Percentiles rank a stretch among this genome's conserved stretches.
Evolutionary conservation across 805 yeast genomes (phyloP).

Genomic region (Sugiyamaella qingdaonensis): DNA sequence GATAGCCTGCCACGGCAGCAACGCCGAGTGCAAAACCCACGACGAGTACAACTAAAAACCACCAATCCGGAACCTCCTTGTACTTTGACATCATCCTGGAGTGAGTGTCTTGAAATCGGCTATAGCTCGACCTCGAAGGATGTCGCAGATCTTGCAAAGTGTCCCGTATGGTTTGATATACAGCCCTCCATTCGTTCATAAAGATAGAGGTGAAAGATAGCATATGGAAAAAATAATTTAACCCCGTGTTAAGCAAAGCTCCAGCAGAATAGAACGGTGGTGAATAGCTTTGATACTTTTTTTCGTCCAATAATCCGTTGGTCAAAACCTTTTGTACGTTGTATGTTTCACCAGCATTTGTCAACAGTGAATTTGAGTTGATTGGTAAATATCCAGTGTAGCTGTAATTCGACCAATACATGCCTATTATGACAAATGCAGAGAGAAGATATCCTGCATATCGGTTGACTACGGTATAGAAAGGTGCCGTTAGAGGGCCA

Average conservation of each 20-base stretch:
- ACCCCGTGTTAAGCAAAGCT: constrained; percentile 42
- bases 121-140: constrained; percentile 55
- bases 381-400: constrained; percentile 57
- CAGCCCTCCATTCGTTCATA: constrained; percentile 14
- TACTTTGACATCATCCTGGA: constrained; percentile 45
- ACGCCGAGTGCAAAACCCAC: constrained; percentile 43
- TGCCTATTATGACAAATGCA: constrained; percentile 38
- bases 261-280: constrained; percentile 66
- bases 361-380: constrained; percentile 48
- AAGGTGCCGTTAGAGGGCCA: constrained; percentile 42
- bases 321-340: constrained; percentile 46
- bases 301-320: constrained; percentile 34
- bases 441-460: constrained; percentile 36
- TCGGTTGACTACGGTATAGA: constrained; percentile 34
- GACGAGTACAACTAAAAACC: constrained; percentile 51
- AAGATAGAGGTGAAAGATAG: constrained; percentile 44
- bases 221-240: constrained; percentile 53
- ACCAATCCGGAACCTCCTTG: constrained; percentile 71
- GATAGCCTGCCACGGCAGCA: constrained; percentile 38
- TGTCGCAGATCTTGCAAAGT: neutral
- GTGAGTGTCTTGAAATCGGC: constrained; percentile 29
- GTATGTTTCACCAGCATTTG: constrained; percentile 49
- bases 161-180: constrained; percentile 20
- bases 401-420: constrained; percentile 48
- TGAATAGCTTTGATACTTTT: constrained; percentile 53